Conservation (phyloP, 208 protist species). For the Crithidia bombi region DNA sequence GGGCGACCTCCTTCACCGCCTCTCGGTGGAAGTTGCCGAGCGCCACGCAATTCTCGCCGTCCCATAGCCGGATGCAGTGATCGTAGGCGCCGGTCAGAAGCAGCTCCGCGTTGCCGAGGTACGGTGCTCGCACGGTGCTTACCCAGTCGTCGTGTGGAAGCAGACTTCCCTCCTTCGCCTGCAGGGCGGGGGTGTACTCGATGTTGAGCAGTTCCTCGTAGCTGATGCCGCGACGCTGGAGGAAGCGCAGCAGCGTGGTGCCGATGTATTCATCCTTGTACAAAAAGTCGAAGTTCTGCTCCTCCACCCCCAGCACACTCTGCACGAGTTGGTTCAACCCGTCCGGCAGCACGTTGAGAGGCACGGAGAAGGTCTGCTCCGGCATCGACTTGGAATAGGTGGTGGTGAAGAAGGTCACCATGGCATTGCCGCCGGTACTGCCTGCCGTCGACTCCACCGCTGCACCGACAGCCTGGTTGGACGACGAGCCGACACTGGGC, state of each 20-base stretch:
- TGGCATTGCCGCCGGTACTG: slow-evolving; percentile 48
- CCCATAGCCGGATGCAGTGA: slow-evolving; percentile 81
- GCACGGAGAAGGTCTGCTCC: slow-evolving; percentile 77
- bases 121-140: slow-evolving; percentile 70
- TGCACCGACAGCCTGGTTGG: not conserved
- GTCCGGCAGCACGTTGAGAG: slow-evolving; percentile 66
- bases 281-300: slow-evolving; percentile 78
- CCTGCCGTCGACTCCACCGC: slow-evolving; percentile 13
- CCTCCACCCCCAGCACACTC: slow-evolving; percentile 54
- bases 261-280: slow-evolving; percentile 83
- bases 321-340: slow-evolving; percentile 74
- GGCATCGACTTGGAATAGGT: slow-evolving; percentile 74
- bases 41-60: slow-evolving; percentile 71
- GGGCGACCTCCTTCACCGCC: slow-evolving; percentile 76
- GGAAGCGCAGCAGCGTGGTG: slow-evolving; percentile 75
- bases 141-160: slow-evolving; percentile 92
- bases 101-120: slow-evolving; percentile 53
- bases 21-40: slow-evolving; percentile 75
- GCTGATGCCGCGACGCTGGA: slow-evolving; percentile 68
- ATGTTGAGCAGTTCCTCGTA: slow-evolving; percentile 82
- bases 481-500: slow-evolving; percentile 6
- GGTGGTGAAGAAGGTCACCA: slow-evolving; percentile 83
- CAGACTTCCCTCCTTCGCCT: slow-evolving; percentile 78
- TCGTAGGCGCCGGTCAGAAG: slow-evolving; percentile 85
- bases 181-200: slow-evolving; percentile 85